Base-by-base conservation (phyloP, 1,284 basidiomycete genomes). In the Apiotrichum montevideense region DNA sequence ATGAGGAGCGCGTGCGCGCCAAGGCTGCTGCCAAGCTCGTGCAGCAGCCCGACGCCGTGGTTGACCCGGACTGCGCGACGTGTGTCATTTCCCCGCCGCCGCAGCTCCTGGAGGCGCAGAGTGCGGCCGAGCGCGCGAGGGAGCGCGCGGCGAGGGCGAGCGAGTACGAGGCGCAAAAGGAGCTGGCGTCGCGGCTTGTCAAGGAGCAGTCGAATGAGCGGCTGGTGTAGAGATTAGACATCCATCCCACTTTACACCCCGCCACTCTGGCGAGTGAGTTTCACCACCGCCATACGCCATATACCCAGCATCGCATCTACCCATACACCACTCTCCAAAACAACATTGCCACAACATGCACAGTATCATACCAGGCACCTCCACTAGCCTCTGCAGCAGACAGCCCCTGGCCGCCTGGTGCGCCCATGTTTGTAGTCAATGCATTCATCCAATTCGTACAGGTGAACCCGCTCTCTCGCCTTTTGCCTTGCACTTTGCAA, bases 1-100 rank as follows among this genome's bases (percentile, higher is more conserved):
- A 96, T 71, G 90, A 95, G 66, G 88, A 85, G 63, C 84, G 92
- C 35, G 53, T 75, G 11, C 63, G 63, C 40, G 66, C 65, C 14
- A 69, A 69, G 59, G 68, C 66, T 15, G 56, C 15, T 48, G 60
- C 10, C 21, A 55, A 51, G 49, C 56, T 4, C 10, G 21, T n/a
- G 13, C 6, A 54, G 21, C 72, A 74, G 49, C 70, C 70, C 9
- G 63, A 64, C 0, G 54, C 71, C 2, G 61, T 67, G 2, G 55
- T 72, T 33, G 73, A 72, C 61, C 55, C 57, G n/a, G 71, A 75
- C 44, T 75, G 73, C 61, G 58, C 55, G 13, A 71, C 70, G 10
- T 75, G 73, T 56, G 49, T 63, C 21, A 61, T 75, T 32, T 69
- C 66, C 3, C 72, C 73, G 1, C 71, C 73, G 32, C 68, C 73